phyloP scores from a whole-genome alignment of 163 green algal species.

The Trebouxia gelatinosa region DNA sequence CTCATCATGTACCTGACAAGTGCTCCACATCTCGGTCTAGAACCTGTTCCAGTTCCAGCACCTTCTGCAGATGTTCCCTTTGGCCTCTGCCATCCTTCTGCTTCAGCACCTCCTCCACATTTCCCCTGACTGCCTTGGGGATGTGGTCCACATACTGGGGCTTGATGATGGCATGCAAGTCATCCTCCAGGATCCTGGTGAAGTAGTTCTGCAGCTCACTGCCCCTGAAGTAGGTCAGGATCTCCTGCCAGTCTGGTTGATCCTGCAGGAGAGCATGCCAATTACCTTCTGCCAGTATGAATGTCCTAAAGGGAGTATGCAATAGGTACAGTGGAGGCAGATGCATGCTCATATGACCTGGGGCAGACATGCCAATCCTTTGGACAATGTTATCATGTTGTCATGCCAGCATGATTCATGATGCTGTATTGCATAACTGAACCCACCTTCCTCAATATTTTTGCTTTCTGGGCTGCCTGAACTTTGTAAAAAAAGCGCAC shows the following conservation, averaged over 20 bases:
- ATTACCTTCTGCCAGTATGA: no score
- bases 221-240: constrained; percentile 94
- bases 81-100: constrained; percentile 82
- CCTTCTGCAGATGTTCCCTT: constrained; percentile 67
- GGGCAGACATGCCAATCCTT: neutral
- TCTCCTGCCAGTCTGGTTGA: constrained; percentile 95
- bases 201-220: constrained; percentile 99
- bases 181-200: constrained; percentile 91
- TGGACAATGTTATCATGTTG: no score
- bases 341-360: no score
- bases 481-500: constrained; percentile 98
- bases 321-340: neutral
- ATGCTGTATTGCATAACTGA: no score
- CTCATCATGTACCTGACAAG: constrained; percentile 86
- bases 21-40: constrained; percentile 95
- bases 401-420: no score
- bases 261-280: constrained; percentile 46
- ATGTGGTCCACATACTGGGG: constrained; percentile 99
- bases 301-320: no score
- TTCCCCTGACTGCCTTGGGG: constrained; percentile 80
- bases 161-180: constrained; percentile 97
- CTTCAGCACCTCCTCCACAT: constrained; percentile 82
- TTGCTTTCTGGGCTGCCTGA: constrained; percentile 92
- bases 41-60: constrained; percentile 89
- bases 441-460: constrained; percentile 96